Percentiles rank a stretch among this genome's conserved stretches.
These are phyloP conservation scores for Nematocida sp. DNA, from an alignment of 371 early-diverging fungal species.

Conservation along the genomic window DNA sequence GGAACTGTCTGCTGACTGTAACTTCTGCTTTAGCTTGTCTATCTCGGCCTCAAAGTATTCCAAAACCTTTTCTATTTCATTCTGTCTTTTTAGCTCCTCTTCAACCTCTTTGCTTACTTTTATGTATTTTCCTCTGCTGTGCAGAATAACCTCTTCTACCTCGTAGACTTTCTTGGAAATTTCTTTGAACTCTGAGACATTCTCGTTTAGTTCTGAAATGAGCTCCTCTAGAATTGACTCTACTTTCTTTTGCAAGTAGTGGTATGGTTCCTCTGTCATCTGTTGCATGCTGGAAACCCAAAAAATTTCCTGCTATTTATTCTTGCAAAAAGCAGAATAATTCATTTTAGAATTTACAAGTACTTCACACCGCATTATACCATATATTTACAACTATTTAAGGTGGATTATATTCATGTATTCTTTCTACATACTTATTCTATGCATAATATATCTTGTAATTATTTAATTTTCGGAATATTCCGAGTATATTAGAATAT, in stretches of 20 bases:
- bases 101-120: slow-evolving; percentile 47
- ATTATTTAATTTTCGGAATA: no score
- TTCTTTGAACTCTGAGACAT: slow-evolving; percentile 43
- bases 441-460: no score
- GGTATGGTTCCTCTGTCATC: slow-evolving; percentile 52
- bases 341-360: no score
- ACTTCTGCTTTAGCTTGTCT: slow-evolving; percentile 39
- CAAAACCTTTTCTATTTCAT: slow-evolving; percentile 49
- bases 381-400: no score
- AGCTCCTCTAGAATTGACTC: slow-evolving; percentile 47
- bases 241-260: slow-evolving; percentile 55
- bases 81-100: slow-evolving; percentile 42
- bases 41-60: slow-evolving; percentile 58
- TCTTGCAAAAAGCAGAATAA: not conserved
- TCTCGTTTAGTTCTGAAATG: slow-evolving; percentile 44
- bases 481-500: no score
- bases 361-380: no score
- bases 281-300: slow-evolving; percentile 13
- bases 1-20: not conserved
- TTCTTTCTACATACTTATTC: no score
- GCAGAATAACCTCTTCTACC: slow-evolving; percentile 41
- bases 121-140: slow-evolving; percentile 39
- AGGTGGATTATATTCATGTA: no score
- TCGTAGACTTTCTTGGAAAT: slow-evolving; percentile 48
- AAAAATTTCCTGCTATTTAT: slow-evolving; percentile 15